These are phyloP conservation scores for Piper longum DNA, from an alignment of 164 flowering plant genomes.

Conservation along the genomic window DNA sequence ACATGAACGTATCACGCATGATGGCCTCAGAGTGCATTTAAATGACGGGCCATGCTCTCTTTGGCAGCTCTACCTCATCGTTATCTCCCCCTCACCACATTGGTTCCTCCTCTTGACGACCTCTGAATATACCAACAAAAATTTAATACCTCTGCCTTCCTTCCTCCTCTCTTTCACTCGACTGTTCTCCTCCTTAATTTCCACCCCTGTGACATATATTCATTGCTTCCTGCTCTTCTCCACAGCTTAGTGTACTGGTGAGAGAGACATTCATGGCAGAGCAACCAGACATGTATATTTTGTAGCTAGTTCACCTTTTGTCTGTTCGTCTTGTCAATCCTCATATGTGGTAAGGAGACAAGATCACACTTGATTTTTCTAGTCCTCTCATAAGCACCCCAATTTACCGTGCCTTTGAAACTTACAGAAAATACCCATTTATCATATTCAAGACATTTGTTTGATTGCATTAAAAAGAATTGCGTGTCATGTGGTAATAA, in stretches of 20 bases:
- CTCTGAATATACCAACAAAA: background rate
- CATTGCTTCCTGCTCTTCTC: conserved; percentile 2
- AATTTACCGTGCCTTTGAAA: background rate
- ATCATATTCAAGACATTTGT: background rate
- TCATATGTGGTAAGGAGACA: background rate
- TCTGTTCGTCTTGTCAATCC: background rate
- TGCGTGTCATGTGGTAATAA: too few species aligned
- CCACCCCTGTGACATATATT: background rate
- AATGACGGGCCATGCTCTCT: conserved; percentile 1
- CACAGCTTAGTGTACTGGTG: background rate
- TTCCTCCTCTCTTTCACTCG: background rate
- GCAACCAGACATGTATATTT: too few species aligned
- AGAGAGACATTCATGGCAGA: background rate
- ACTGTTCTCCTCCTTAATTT: background rate
- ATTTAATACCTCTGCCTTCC: too few species aligned
- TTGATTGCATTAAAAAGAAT: too few species aligned
- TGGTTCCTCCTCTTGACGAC: background rate
- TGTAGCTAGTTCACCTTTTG: background rate
- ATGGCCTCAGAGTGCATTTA: conserved; percentile 1
- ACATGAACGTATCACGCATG: background rate
- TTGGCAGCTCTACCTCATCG: conserved; percentile 3
- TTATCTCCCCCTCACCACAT: background rate
- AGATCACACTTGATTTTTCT: background rate
- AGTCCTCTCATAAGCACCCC: background rate
- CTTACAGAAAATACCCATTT: background rate